A percentile compares a stretch with the other conserved stretches of the same genome.
Conservation (phyloP, 2,329 filamentous ascomycete genomes). For the Colletotrichum caudatum region DNA sequence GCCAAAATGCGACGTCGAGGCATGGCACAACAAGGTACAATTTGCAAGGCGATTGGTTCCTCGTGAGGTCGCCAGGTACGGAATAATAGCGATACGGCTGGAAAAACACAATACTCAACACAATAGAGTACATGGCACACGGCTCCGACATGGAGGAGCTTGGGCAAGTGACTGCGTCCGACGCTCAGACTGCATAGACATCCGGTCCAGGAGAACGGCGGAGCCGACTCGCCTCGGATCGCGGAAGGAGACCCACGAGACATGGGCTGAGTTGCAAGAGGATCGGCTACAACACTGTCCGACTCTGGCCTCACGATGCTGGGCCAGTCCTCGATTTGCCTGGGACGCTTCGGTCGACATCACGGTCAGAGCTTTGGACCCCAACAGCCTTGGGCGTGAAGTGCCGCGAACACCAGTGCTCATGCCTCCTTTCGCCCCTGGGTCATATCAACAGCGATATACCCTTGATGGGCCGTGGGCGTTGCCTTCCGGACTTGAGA, state of each 20-base stretch:
- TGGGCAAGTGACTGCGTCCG: not conserved
- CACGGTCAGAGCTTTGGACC: not conserved
- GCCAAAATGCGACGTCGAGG: not conserved
- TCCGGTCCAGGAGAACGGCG: not conserved
- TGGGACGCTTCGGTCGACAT: not conserved
- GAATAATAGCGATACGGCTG: no score
- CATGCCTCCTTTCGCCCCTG: not conserved
- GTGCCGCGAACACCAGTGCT: not conserved
- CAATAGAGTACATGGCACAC: not conserved
- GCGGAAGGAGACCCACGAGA: not conserved
- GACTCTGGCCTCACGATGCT: not conserved
- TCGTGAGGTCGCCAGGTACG: no score
- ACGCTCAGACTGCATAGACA: not conserved
- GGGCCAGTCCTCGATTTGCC: no score
- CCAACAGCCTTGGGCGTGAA: not conserved
- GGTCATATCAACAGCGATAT: not conserved
- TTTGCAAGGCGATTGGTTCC: no score
- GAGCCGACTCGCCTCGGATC: not conserved
- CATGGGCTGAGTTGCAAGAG: not conserved
- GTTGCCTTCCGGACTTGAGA: not conserved
- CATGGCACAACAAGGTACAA: no score
- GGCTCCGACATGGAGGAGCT: not conserved
- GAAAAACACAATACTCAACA: no score
- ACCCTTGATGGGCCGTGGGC: not conserved
- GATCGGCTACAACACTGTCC: not conserved